Conservation (phyloP, 2,329 filamentous ascomycete species). For the Fusarium proliferatum region DNA sequence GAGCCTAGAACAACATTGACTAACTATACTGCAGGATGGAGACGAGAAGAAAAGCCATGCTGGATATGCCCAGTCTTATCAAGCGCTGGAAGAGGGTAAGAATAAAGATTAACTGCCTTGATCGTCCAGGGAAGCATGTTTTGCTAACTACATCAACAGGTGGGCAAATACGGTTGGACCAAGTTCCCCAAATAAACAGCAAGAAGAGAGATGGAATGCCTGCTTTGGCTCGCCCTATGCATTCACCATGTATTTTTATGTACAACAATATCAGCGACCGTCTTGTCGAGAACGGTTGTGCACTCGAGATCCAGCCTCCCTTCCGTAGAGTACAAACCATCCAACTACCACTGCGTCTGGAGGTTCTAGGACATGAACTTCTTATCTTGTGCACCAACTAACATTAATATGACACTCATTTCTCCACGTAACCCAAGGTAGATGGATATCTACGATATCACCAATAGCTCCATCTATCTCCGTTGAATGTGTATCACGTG, state of each 20-base stretch:
- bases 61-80: slow-evolving; percentile 93
- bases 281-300: slow-evolving; percentile 15
- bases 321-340: neutral
- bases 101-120: neutral
- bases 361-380: neutral
- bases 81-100: slow-evolving; percentile 89
- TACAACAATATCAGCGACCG: slow-evolving; percentile 38
- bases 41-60: slow-evolving; percentile 89
- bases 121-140: neutral
- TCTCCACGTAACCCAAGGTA: neutral
- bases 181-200: slow-evolving; percentile 66
- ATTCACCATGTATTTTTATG: slow-evolving; percentile 51
- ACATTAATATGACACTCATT: neutral
- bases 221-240: slow-evolving; percentile 44
- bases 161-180: slow-evolving; percentile 66
- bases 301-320: neutral
- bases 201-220: slow-evolving; percentile 29
- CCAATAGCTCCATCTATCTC: neutral
- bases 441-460: neutral
- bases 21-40: slow-evolving; percentile 71
- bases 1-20: slow-evolving; percentile 7
- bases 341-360: neutral
- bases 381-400: neutral
- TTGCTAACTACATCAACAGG: slow-evolving; percentile 56
- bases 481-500: slow-evolving; percentile 34